These are phyloP conservation scores for Neurospora sp. DNA, from an alignment of 495 filamentous ascomycete genomes.

Conservation along the genomic window DNA sequence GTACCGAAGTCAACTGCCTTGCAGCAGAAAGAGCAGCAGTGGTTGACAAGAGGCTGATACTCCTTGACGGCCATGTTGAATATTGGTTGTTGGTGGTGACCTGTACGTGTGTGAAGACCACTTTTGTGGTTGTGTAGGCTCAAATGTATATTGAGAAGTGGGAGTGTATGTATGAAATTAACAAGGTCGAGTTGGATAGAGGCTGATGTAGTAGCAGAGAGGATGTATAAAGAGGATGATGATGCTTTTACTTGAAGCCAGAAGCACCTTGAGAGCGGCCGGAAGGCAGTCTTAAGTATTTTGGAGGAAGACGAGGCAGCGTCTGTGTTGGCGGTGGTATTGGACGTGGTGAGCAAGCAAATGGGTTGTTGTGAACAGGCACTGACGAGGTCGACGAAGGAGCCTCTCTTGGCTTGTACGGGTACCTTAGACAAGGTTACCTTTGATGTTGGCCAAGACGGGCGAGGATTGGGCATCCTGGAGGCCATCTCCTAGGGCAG, in stretches of 20 bases:
- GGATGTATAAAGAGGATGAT: constrained; percentile 4
- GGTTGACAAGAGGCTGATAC: constrained; percentile 35
- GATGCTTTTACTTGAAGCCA: constrained; percentile 4
- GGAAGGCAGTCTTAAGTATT: background rate
- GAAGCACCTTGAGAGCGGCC: background rate
- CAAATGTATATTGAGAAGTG: background rate
- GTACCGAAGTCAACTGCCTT: constrained; percentile 43
- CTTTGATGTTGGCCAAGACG: background rate
- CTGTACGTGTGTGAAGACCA: background rate
- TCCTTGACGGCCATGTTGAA: constrained; percentile 37
- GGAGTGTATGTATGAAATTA: background rate
- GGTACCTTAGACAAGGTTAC: background rate
- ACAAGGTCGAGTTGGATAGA: background rate
- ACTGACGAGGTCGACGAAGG: background rate
- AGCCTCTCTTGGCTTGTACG: background rate
- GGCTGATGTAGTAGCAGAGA: background rate
- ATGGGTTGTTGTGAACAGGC: background rate
- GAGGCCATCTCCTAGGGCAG: background rate
- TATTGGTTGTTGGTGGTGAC: background rate
- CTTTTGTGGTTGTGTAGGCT: background rate
- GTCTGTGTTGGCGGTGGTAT: background rate
- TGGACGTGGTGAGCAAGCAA: background rate
- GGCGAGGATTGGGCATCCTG: background rate
- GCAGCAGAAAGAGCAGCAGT: constrained; percentile 45
- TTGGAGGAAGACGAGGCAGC: background rate